Percentiles rank a stretch among this genome's conserved stretches.
Evolutionary conservation across 148 eudicot genomes (phyloP).

Genomic region (Heliosperma pusillum): DNA sequence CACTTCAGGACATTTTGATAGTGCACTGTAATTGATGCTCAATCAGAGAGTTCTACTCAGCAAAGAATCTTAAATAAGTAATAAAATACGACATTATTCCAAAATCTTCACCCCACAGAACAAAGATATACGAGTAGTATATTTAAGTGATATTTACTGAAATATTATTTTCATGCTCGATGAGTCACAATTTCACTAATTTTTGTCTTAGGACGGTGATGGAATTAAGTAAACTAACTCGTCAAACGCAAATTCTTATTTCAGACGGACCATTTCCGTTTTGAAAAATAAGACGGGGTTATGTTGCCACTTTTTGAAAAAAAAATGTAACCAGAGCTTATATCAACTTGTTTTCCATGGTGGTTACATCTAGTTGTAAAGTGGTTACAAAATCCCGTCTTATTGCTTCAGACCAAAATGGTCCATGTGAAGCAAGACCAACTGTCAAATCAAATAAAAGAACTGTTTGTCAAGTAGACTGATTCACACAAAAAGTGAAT

Average conservation of each 20-base stretch:
- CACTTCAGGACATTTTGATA: conserved; percentile 4
- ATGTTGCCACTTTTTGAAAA: no score
- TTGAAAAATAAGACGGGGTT: no score
- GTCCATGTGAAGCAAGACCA: no score
- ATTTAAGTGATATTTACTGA: neutral
- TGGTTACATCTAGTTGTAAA: no score
- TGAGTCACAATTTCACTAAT: neutral
- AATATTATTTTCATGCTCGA: neutral
- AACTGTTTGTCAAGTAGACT: neutral
- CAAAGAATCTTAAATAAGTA: neutral
- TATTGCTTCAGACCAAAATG: no score
- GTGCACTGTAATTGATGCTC: neutral
- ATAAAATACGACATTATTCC: neutral
- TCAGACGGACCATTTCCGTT: no score
- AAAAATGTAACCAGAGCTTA: no score
- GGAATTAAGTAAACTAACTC: neutral
- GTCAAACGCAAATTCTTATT: no score
- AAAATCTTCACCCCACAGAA: neutral
- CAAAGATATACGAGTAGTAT: neutral
- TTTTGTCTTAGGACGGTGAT: neutral
- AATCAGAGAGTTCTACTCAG: neutral
- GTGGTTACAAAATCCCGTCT: no score
- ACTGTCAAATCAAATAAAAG: no score
- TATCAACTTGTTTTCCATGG: no score
- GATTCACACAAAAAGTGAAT: no score